Percentiles rank a stretch among this genome's conserved stretches.
phyloP scores from a whole-genome alignment of 2,329 filamentous ascomycete genomes.

The Pestalotiopsis sp. region DNA sequence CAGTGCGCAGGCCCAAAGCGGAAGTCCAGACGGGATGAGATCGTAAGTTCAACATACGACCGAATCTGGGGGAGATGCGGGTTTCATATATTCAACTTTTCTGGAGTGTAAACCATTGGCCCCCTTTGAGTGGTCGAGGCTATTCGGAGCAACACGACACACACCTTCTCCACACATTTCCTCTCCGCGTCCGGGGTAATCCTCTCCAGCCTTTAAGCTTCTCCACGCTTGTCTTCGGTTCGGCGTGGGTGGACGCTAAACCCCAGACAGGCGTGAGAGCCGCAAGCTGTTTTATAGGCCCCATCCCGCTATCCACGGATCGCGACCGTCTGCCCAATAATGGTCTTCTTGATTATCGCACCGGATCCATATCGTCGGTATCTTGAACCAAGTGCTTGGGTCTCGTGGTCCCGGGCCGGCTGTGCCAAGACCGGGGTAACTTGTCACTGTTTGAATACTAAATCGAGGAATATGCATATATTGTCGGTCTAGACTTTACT shows the following conservation, averaged over 20 bases:
- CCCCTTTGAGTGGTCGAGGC: neutral
- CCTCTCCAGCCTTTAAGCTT: neutral
- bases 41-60: constrained; percentile 2
- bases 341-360: neutral
- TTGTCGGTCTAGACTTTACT: neutral
- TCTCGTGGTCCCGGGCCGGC: neutral
- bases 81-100: neutral
- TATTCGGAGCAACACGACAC: neutral
- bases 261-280: neutral
- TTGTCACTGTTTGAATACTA: neutral
- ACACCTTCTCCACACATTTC: neutral
- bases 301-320: neutral
- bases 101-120: neutral
- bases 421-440: neutral
- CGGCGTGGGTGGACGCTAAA: neutral
- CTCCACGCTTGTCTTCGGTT: neutral
- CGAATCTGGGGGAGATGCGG: neutral
- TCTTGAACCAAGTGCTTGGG: neutral
- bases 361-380: neutral
- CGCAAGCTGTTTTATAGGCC: neutral
- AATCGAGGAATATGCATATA: neutral
- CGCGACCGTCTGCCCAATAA: neutral
- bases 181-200: neutral
- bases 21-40: neutral
- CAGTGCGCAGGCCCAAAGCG: neutral